Evolutionary conservation across 106 monocot genomes (phyloP).

Genomic region (Triglochin maritima): DNA sequence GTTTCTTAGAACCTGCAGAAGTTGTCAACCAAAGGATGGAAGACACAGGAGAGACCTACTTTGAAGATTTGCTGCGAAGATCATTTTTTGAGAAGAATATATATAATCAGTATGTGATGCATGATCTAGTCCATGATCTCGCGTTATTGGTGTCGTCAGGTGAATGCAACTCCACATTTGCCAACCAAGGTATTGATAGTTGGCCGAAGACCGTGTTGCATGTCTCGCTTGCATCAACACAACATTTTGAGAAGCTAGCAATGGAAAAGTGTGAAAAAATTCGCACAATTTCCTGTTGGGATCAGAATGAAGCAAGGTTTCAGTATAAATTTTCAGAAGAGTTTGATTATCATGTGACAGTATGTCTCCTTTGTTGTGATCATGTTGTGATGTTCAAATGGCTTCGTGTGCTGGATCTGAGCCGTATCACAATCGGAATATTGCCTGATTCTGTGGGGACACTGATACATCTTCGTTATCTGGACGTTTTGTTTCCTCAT

Average conservation of each 20-base stretch:
- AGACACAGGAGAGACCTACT: too few relatives aligned
- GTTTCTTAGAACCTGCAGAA: too few relatives aligned
- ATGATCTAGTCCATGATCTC: neutral
- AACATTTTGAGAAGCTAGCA: neutral
- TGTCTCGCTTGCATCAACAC: neutral
- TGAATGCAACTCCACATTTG: neutral
- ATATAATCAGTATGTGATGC: too few relatives aligned
- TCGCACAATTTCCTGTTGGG: neutral
- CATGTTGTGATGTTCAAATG: slow-evolving; percentile 13
- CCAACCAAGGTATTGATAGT: too few relatives aligned
- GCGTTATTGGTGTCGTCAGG: slow-evolving; percentile 1
- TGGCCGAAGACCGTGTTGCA: neutral
- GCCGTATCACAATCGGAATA: slow-evolving; percentile 6
- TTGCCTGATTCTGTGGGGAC: slow-evolving; percentile 13
- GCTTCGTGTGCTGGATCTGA: slow-evolving; percentile 22
- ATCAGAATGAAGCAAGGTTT: neutral
- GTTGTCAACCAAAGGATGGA: too few relatives aligned
- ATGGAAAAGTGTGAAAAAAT: neutral
- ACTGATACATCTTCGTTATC: slow-evolving; percentile 20
- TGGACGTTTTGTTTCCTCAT: slow-evolving; percentile 6
- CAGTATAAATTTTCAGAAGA: too few relatives aligned
- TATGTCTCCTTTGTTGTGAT: neutral
- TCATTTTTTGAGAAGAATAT: too few relatives aligned
- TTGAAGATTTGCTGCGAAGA: too few relatives aligned
- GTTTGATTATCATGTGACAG: too few relatives aligned